A percentile compares a stretch with the other conserved stretches of the same genome.
Evolutionary conservation across 225 moss, liverwort and hornwort genomes (phyloP).

Genomic region (Pseudisothecium myosuroides): DNA sequence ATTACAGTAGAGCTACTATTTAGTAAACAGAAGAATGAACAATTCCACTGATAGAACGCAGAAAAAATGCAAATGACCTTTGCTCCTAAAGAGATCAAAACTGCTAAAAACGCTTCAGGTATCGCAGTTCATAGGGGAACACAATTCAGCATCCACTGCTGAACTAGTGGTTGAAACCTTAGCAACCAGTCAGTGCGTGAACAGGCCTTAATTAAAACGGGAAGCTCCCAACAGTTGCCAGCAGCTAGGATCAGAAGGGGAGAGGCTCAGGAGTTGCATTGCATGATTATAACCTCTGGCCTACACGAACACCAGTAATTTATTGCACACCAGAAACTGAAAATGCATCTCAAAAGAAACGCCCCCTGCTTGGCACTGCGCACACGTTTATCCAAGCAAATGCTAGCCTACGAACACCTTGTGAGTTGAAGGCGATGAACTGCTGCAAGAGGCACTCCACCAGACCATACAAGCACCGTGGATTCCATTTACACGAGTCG

Average conservation of each 20-base stretch:
- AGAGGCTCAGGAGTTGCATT: not conserved
- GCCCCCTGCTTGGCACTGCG: not conserved
- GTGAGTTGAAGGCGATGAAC: not conserved
- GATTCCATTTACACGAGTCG: not conserved
- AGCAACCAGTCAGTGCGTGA: not conserved
- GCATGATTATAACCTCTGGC: not conserved
- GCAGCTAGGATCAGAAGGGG: not conserved
- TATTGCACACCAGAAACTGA: slow-evolving; percentile 6
- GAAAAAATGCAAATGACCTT: not conserved
- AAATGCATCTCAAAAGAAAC: not conserved
- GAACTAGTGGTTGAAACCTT: not conserved
- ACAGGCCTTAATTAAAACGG: slow-evolving; percentile 4
- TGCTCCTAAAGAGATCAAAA: slow-evolving; percentile 6
- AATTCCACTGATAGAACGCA: not conserved
- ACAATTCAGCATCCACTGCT: not conserved
- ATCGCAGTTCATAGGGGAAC: slow-evolving; percentile 4
- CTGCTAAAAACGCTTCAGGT: slow-evolving; percentile 15
- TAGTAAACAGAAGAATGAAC: not conserved
- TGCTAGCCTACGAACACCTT: not conserved
- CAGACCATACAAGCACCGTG: not conserved
- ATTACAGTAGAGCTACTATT: not conserved
- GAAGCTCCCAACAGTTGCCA: slow-evolving; percentile 6
- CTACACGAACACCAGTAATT: not conserved
- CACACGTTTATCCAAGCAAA: slow-evolving; percentile 1
- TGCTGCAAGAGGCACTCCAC: slow-evolving; percentile 1